phyloP scores from a whole-genome alignment of 1,284 basidiomycete genomes.

The Schizophyllum amplum region DNA sequence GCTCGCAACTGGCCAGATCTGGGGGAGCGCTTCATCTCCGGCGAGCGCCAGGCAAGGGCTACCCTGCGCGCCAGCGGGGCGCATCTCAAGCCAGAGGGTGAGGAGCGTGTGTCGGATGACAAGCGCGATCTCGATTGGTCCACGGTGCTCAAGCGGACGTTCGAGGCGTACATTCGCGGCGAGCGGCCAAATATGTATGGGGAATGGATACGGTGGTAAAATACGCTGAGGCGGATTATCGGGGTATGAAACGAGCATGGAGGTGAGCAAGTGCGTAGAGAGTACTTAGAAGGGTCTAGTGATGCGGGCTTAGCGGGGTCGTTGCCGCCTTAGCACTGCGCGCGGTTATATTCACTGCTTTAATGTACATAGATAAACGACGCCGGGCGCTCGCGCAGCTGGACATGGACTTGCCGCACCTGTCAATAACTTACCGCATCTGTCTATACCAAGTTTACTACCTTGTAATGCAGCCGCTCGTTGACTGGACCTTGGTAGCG shows the following conservation, averaged over 20 bases:
- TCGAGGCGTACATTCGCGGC: slow-evolving; percentile 65
- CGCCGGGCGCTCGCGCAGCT: not conserved
- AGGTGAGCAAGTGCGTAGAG: too few species aligned
- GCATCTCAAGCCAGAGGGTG: slow-evolving; percentile 4
- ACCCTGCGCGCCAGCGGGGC: slow-evolving; percentile 18
- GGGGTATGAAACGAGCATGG: too few species aligned
- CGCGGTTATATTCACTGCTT: not conserved
- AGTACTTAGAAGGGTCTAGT: too few species aligned
- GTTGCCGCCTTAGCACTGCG: not conserved
- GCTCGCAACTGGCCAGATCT: slow-evolving; percentile 88
- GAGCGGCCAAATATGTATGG: slow-evolving; percentile 76
- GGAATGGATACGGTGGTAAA: slow-evolving; percentile 52
- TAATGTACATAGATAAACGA: not conserved
- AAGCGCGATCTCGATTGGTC: slow-evolving; percentile 68
- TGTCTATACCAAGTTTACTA: not conserved
- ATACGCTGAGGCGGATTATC: too few species aligned
- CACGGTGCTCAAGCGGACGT: slow-evolving; percentile 73
- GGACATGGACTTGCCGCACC: too few species aligned
- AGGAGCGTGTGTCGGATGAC: slow-evolving; percentile 22
- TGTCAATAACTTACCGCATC: too few species aligned
- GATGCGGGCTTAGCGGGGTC: too few species aligned
- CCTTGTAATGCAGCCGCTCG: not conserved
- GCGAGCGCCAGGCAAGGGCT: slow-evolving; percentile 54
- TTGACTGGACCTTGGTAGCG: not conserved
- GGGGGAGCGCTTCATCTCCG: slow-evolving; percentile 67